Base-by-base conservation (phyloP, 176 grass and related monocot genomes). In the Eragrostis nindensis region DNA sequence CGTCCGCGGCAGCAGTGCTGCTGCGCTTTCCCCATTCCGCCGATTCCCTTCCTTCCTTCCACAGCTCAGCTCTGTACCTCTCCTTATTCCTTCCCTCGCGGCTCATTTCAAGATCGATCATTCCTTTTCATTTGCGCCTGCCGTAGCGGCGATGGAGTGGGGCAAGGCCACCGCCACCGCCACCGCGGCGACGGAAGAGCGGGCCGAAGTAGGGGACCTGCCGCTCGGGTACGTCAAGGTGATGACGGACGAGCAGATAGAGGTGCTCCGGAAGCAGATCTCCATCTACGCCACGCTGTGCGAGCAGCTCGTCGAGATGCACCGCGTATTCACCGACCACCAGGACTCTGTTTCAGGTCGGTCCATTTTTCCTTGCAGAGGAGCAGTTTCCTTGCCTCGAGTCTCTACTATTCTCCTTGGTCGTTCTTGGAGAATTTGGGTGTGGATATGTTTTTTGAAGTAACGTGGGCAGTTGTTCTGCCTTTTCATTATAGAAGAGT, bases 191-290 rank as follows among this genome's bases (percentile, higher is more conserved):
- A 81, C 71, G 42, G 83, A 79, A 40, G 78, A 79, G 32, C 76
- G 63, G 50, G 57, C 42, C 21, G 82, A 71, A 19, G 80, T 57
- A 18, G 84, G 66, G 21, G 87, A 87, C 7, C 89, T 36, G 32
- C 32, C 54, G 75, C 89, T 87, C 16, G 72, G 89, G 75, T 95
- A 87, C 78, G 88, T 93, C 74, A 93, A 86, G 83, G 95, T 98
- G 55, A 97, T 97, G 94, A 97, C 94, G 8, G 94, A 97, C 75
- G 94, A 94, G 66, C 94, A 97, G 83, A 90, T 94, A 89, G 94
- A 97, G 82, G 89, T 94, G 59, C 94, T 97, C 75, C 91, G 94
- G 39, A 94, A 91, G 80, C 94, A 97, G 89, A 97, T 97, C 84
- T 94, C 94, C 86, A 80, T 97, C 86, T 98, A 98, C 84, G 90